Evolutionary conservation across 495 filamentous ascomycete genomes (phyloP).

Genomic region (Hypoxylon fragiforme): DNA sequence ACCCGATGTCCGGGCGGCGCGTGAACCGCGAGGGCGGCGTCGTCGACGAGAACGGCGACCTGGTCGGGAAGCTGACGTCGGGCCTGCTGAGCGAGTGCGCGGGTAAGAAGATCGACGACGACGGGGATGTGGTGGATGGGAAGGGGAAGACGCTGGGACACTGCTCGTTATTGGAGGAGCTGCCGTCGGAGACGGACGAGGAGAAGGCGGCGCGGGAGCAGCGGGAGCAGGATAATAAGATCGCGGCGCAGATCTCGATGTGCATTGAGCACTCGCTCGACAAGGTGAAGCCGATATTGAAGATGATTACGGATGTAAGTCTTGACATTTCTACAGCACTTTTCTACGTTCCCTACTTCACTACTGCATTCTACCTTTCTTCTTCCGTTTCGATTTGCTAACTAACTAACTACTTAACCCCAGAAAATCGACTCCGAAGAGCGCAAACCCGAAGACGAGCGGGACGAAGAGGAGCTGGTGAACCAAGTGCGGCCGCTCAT

Average conservation of each 20-base stretch:
- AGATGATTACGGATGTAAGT: constrained; percentile 81
- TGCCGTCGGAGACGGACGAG: constrained; percentile 59
- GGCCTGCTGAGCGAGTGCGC: constrained; percentile 70
- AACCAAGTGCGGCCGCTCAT: constrained; percentile 82
- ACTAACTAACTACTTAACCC: constrained; percentile 3
- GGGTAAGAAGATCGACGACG: constrained; percentile 82
- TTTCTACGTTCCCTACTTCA: too few relatives aligned
- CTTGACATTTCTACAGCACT: too few relatives aligned
- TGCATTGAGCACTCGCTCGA: constrained; percentile 82
- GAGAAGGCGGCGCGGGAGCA: constrained; percentile 58
- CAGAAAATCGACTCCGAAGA: constrained; percentile 81
- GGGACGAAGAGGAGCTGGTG: constrained; percentile 89
- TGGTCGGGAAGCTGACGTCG: constrained; percentile 77
- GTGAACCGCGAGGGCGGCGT: constrained; percentile 86
- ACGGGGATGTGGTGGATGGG: constrained; percentile 80
- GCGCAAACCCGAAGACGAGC: constrained; percentile 81
- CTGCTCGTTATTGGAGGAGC: constrained; percentile 75
- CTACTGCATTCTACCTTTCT: neutral
- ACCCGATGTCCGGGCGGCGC: constrained; percentile 69
- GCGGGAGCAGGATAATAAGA: constrained; percentile 67
- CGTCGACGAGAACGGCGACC: constrained; percentile 75
- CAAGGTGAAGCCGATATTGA: constrained; percentile 80
- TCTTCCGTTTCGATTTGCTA: neutral
- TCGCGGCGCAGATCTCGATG: constrained; percentile 74
- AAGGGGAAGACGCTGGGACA: constrained; percentile 82